These are phyloP conservation scores for Aphanomyces euteiches DNA, from an alignment of 352 stramenopile species.

Conservation along the genomic window DNA sequence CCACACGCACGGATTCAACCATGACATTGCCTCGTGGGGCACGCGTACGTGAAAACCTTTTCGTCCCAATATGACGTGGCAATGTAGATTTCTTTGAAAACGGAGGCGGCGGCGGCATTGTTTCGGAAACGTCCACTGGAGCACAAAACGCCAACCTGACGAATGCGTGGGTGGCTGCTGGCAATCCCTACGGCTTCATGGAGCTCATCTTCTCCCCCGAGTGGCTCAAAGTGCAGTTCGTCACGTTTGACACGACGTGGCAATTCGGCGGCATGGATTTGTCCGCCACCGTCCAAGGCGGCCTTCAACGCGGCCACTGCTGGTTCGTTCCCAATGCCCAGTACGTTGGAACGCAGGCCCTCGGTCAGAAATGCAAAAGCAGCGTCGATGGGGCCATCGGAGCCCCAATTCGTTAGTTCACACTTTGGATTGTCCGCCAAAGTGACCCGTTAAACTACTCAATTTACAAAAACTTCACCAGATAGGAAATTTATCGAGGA, in stretches of 20 bases:
- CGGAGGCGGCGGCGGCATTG: constrained; percentile 60
- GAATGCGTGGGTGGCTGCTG: constrained; percentile 59
- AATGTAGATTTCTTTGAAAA: constrained; percentile 61
- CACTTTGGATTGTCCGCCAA: no score
- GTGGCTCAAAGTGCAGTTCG: constrained; percentile 79
- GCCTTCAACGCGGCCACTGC: constrained; percentile 78
- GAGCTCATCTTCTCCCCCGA: constrained; percentile 81
- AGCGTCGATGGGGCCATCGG: constrained; percentile 15
- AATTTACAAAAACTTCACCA: no score
- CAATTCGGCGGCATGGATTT: constrained; percentile 69
- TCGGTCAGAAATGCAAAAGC: constrained; percentile 20
- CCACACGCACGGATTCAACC: constrained; percentile 64
- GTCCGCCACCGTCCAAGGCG: constrained; percentile 70
- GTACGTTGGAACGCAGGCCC: constrained; percentile 10
- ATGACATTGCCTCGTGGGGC: constrained; percentile 79
- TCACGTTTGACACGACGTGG: constrained; percentile 79
- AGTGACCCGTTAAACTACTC: no score
- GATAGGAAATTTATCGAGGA: no score
- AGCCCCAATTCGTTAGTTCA: constrained; percentile 20
- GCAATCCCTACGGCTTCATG: constrained; percentile 83
- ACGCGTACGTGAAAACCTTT: constrained; percentile 34
- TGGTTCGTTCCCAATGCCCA: constrained; percentile 56
- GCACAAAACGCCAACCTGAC: not conserved
- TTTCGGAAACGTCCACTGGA: constrained; percentile 47
- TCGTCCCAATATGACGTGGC: not conserved